Evolutionary conservation across 371 early-diverging fungal species (phyloP).

Genomic region (Mycotypha africana): DNA sequence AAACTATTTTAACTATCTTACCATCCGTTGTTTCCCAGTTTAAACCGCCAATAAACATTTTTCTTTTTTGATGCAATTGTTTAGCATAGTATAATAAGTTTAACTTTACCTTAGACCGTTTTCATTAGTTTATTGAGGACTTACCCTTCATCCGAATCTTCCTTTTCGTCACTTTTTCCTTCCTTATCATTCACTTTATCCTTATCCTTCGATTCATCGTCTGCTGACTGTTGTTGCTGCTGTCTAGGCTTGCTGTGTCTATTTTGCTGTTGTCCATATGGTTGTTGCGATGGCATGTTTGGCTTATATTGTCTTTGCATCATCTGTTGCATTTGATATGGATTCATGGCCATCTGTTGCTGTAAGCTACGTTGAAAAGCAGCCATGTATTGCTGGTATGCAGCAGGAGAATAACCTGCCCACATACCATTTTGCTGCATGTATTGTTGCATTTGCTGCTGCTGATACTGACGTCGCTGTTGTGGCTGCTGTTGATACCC

Average conservation of each 20-base stretch:
- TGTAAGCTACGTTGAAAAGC: constrained; percentile 22
- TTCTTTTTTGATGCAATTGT: constrained; percentile 42
- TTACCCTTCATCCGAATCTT: constrained; percentile 55
- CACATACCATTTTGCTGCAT: constrained; percentile 4
- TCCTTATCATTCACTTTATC: constrained; percentile 2
- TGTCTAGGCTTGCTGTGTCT: constrained; percentile 7
- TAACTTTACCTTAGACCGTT: background rate
- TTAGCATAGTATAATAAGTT: too few species aligned
- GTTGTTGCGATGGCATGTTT: constrained; percentile 7
- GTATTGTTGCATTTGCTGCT: constrained; percentile 10
- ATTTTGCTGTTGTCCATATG: background rate
- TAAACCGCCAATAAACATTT: constrained; percentile 91
- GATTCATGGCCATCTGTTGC: constrained; percentile 25
- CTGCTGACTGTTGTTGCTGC: constrained; percentile 9
- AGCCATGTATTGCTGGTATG: constrained; percentile 25
- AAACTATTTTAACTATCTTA: too few species aligned
- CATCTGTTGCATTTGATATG: constrained; percentile 38
- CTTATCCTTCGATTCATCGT: background rate
- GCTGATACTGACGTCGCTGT: constrained; percentile 1
- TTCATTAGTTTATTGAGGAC: constrained; percentile 15
- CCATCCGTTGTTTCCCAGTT: constrained; percentile 90
- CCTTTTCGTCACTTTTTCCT: constrained; percentile 25
- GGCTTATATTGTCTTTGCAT: constrained; percentile 24
- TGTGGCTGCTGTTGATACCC: constrained; percentile 8
- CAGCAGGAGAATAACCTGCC: constrained; percentile 15